phyloP scores from a whole-genome alignment of 805 yeast species.

The Candida methanosorbosa region DNA sequence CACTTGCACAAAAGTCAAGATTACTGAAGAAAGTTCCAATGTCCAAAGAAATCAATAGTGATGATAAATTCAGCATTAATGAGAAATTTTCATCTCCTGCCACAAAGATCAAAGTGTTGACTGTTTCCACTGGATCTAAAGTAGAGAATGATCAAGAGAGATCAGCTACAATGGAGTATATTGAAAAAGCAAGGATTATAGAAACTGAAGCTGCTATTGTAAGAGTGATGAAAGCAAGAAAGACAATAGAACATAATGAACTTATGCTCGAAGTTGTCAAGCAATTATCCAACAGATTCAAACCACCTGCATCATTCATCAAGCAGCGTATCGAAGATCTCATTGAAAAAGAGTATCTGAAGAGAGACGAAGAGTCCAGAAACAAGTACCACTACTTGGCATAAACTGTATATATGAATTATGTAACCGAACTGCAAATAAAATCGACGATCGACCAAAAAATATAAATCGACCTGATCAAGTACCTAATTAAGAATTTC shows the following conservation, averaged over 20 bases:
- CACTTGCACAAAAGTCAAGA: slow-evolving; percentile 75
- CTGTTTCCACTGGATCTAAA: slow-evolving; percentile 43
- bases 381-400: slow-evolving; percentile 64
- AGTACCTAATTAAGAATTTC: too few species aligned
- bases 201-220: slow-evolving; percentile 83
- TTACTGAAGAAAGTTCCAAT: slow-evolving; percentile 67
- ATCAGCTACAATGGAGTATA: slow-evolving; percentile 42
- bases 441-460: not conserved
- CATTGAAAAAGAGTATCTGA: slow-evolving; percentile 74
- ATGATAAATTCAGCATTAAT: slow-evolving; percentile 62
- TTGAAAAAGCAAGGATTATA: slow-evolving; percentile 54
- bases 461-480: not conserved
- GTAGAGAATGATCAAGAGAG: slow-evolving; percentile 47
- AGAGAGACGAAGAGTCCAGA: slow-evolving; percentile 56
- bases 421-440: not conserved
- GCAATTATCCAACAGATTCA: slow-evolving; percentile 54
- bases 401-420: slow-evolving; percentile 10
- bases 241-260: slow-evolving; percentile 50
- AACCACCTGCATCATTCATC: slow-evolving; percentile 58
- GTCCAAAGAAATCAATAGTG: slow-evolving; percentile 57
- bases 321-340: slow-evolving; percentile 68
- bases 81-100: slow-evolving; percentile 59
- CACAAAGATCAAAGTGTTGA: slow-evolving; percentile 63
- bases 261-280: slow-evolving; percentile 57
- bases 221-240: slow-evolving; percentile 76